A percentile compares a stretch with the other conserved stretches of the same genome.
phyloP scores from a whole-genome alignment of 2,329 filamentous ascomycete species.

The Pseudophaeomoniella oleicola region DNA sequence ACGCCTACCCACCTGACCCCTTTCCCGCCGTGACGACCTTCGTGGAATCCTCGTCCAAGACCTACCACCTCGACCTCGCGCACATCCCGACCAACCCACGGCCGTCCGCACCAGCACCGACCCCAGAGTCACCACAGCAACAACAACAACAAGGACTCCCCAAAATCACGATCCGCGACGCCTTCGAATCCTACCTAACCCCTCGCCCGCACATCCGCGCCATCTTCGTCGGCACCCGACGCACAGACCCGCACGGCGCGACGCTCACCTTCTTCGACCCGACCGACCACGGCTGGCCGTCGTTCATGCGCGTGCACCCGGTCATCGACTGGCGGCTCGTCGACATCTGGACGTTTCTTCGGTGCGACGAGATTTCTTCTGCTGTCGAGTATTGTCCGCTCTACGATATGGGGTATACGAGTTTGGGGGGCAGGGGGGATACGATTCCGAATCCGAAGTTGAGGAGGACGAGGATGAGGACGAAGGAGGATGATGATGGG shows the following conservation, averaged over 20 bases:
- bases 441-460: constrained; percentile 78
- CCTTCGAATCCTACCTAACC: constrained; percentile 60
- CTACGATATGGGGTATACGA: constrained; percentile 84
- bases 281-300: constrained; percentile 81
- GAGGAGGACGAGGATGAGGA: constrained; percentile 18
- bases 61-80: constrained; percentile 62
- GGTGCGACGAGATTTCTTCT: constrained; percentile 3
- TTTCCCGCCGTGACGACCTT: constrained; percentile 81
- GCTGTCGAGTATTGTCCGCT: constrained; percentile 55
- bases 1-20: constrained; percentile 72
- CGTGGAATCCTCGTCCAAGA: constrained; percentile 48
- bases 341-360: constrained; percentile 80
- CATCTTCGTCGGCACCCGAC: constrained; percentile 73
- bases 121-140: constrained; percentile 1
- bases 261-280: constrained; percentile 66
- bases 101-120: constrained; percentile 4
- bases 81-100: constrained; percentile 53
- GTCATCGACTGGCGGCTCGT: constrained; percentile 96
- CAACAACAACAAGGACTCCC: no score
- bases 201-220: constrained; percentile 45
- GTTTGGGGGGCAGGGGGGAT: constrained; percentile 76
- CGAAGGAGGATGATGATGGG: constrained; percentile 16
- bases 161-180: constrained; percentile 53
- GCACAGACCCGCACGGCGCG: constrained; percentile 84
- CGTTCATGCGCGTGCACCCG: constrained; percentile 84